Percentiles rank a stretch among this genome's conserved stretches.
These are phyloP conservation scores for Exophiala aquamarina DNA, from an alignment of 2,329 filamentous ascomycete genomes.

Conservation along the genomic window DNA sequence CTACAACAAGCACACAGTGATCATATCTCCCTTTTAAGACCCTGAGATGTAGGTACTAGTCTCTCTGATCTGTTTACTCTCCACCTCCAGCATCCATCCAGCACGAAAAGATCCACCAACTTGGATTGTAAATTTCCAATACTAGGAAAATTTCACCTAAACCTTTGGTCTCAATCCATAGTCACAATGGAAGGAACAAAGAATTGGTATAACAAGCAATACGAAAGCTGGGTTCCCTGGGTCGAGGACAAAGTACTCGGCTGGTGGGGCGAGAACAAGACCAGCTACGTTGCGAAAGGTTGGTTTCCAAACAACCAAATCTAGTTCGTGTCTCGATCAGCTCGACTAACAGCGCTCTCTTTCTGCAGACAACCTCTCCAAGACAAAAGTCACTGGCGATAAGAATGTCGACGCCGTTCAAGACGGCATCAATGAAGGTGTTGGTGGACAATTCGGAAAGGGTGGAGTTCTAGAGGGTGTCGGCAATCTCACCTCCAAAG, in stretches of 20 bases:
- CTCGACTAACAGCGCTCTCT: too few relatives aligned
- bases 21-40: too few relatives aligned
- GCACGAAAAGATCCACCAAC: too few relatives aligned
- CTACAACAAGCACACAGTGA: too few relatives aligned
- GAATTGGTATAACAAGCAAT: constrained; percentile 68
- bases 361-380: constrained; percentile 60
- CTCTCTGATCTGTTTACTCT: too few relatives aligned
- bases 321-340: too few relatives aligned
- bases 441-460: constrained; percentile 64
- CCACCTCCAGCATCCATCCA: too few relatives aligned
- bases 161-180: too few relatives aligned
- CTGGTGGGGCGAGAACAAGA: constrained; percentile 76
- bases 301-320: constrained; percentile 27
- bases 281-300: constrained; percentile 70
- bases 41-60: too few relatives aligned
- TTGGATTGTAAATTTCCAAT: too few relatives aligned
- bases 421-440: constrained; percentile 65
- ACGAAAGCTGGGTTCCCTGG: constrained; percentile 76
- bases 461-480: constrained; percentile 55
- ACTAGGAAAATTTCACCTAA: too few relatives aligned
- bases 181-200: constrained; percentile 56
- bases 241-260: constrained; percentile 70
- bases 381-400: constrained; percentile 69
- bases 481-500: constrained; percentile 30
- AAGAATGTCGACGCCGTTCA: constrained; percentile 68